These are phyloP conservation scores for Curvularia hawaiiensis DNA, from an alignment of 2,329 filamentous ascomycete genomes.

Conservation along the genomic window DNA sequence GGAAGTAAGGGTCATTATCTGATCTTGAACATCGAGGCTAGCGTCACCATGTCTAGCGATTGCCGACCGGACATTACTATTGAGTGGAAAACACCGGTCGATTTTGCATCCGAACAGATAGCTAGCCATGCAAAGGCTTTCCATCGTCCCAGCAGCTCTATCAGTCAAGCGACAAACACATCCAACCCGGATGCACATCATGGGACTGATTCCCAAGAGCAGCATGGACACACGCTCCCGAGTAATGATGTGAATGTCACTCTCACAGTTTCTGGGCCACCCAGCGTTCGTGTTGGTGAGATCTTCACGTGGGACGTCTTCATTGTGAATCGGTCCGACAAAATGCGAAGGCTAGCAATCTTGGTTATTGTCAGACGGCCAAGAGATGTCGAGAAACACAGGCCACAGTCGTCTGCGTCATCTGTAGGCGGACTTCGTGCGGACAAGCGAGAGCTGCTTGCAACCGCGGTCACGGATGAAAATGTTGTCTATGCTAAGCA, in stretches of 20 bases:
- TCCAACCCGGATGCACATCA: constrained; percentile 38
- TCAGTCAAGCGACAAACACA: constrained; percentile 25
- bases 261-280: constrained; percentile 72
- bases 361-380: constrained; percentile 69
- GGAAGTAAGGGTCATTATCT: constrained; percentile 49
- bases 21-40: constrained; percentile 65
- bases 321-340: constrained; percentile 72
- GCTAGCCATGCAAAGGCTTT: constrained; percentile 47
- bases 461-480: constrained; percentile 73
- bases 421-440: constrained; percentile 43
- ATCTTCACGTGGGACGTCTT: constrained; percentile 76
- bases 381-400: constrained; percentile 53
- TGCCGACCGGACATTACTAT: constrained; percentile 68
- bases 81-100: constrained; percentile 70
- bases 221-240: constrained; percentile 21
- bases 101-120: constrained; percentile 62
- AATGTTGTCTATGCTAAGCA: constrained; percentile 74
- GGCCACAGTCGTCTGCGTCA: constrained; percentile 50
- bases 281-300: constrained; percentile 65
- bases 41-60: constrained; percentile 59
- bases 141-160: constrained; percentile 38
- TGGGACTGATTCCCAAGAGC: constrained; percentile 27
- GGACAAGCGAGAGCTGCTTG: constrained; percentile 50
- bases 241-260: constrained; percentile 69
- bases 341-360: constrained; percentile 71